These are phyloP conservation scores for Cutaneotrichosporon spelunceum DNA, from an alignment of 1,284 basidiomycete species.

Conservation along the genomic window DNA sequence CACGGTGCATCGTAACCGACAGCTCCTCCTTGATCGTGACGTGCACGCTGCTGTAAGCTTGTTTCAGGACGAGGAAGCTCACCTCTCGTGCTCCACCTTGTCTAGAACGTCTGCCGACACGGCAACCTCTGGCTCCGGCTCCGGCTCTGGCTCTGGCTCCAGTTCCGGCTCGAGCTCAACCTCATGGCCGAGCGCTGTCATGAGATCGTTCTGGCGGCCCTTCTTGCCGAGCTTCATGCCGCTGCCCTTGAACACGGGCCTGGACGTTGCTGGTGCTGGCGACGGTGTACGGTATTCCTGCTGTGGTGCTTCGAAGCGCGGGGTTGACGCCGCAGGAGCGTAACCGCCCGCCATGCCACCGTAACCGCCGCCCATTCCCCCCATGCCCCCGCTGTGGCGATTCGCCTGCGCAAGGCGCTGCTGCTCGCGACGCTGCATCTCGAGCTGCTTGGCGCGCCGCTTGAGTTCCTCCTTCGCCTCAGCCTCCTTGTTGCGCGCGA, in stretches of 20 bases:
- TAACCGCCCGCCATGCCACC: conserved; percentile 55
- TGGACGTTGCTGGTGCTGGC: conserved; percentile 55
- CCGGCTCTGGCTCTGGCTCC: conserved; percentile 54
- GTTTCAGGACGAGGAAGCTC: conserved; percentile 22
- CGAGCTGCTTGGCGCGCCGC: conserved; percentile 93
- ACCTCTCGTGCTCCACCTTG: conserved; percentile 75
- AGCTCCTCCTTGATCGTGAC: conserved; percentile 79
- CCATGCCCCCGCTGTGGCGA: conserved; percentile 59
- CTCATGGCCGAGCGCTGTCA: conserved; percentile 82
- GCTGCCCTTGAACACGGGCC: conserved; percentile 87
- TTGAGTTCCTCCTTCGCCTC: conserved; percentile 99
- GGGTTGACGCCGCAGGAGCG: conserved; percentile 53
- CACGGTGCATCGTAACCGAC: conserved; percentile 74
- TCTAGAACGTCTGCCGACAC: conserved; percentile 63
- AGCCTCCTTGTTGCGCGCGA: conserved; percentile 97
- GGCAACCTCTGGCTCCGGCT: conserved; percentile 57
- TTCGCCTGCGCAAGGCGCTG: conserved; percentile 62
- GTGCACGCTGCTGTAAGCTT: conserved; percentile 63
- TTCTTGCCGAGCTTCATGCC: conserved; percentile 98
- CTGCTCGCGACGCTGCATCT: conserved; percentile 94
- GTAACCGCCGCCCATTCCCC: conserved; percentile 54
- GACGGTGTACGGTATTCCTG: conserved; percentile 41
- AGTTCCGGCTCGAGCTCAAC: conserved; percentile 59
- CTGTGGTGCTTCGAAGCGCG: conserved; percentile 62
- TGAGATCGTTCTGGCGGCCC: conserved; percentile 79